Conservation (phyloP, 192 early-diverging fungal genomes). For the Chytriomyces confervae region DNA sequence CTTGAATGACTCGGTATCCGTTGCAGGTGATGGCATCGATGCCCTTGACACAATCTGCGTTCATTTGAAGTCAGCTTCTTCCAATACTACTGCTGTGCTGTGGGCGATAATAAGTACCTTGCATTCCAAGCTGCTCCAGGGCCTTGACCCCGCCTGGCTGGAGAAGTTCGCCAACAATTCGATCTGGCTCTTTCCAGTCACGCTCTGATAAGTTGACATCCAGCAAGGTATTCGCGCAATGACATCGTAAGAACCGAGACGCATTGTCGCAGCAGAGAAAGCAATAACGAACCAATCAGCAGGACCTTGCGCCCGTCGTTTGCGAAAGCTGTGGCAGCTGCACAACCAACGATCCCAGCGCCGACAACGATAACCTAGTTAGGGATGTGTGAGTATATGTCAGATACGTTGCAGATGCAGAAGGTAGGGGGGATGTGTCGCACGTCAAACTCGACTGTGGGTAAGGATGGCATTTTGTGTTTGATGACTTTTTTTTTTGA, state of each 20-base stretch:
- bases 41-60: conserved; percentile 71
- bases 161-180: conserved; percentile 96
- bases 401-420: neutral
- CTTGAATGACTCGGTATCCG: conserved; percentile 86
- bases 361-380: conserved; percentile 83
- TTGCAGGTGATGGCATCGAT: conserved; percentile 84
- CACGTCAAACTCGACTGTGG: conserved; percentile 30
- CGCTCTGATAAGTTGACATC: conserved; percentile 62
- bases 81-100: conserved; percentile 28
- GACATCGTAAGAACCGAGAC: neutral
- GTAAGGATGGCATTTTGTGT: conserved; percentile 20
- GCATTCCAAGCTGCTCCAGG: conserved; percentile 75
- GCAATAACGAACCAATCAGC: conserved; percentile 49
- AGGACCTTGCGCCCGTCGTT: conserved; percentile 74
- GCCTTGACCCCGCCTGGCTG: conserved; percentile 93
- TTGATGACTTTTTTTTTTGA: neutral
- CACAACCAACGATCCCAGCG: conserved; percentile 91
- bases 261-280: no score
- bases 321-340: conserved; percentile 81
- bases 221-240: neutral
- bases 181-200: conserved; percentile 91
- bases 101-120: conserved; percentile 15
- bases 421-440: neutral
- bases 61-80: no score
- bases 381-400: no score